Evolutionary conservation across 2,329 filamentous ascomycete species (phyloP).

Genomic region (Colletotrichum siamense): DNA sequence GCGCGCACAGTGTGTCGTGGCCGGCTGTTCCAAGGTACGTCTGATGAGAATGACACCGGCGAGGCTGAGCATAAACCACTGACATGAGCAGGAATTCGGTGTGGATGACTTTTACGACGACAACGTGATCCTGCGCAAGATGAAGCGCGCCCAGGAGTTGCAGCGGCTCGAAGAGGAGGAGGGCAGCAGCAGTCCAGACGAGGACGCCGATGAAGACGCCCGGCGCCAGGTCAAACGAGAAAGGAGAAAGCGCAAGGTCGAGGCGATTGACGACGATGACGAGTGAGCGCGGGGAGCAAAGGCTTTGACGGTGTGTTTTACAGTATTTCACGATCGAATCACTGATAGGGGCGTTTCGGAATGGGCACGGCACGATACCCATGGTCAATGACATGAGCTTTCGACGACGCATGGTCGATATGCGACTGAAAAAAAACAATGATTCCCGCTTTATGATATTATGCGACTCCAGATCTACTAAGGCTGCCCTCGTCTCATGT

Average conservation of each 20-base stretch:
- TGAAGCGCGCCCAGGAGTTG: conserved; percentile 53
- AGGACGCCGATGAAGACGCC: background rate
- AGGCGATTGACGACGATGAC: conserved; percentile 20
- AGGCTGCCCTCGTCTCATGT: background rate
- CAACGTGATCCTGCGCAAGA: conserved; percentile 59
- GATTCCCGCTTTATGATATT: background rate
- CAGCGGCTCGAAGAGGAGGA: conserved; percentile 49
- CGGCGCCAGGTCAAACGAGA: conserved; percentile 3
- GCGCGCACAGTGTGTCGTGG: conserved; percentile 64
- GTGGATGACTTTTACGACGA: conserved; percentile 62
- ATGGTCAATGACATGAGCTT: background rate
- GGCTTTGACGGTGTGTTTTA: background rate
- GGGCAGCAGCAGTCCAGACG: conserved; percentile 29
- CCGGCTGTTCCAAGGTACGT: conserved; percentile 66
- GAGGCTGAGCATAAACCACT: background rate
- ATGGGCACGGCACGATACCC: background rate
- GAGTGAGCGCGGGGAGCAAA: background rate
- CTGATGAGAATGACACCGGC: background rate
- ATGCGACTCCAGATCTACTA: background rate
- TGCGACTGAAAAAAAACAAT: background rate
- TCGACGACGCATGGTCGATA: background rate
- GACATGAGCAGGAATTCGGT: conserved; percentile 48
- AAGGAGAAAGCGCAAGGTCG: background rate
- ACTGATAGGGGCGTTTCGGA: background rate
- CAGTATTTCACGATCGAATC: background rate